Percentiles rank a stretch among this genome's conserved stretches.
These are phyloP conservation scores for Xylaria polymorpha DNA, from an alignment of 2,329 filamentous ascomycete genomes.

Conservation along the genomic window DNA sequence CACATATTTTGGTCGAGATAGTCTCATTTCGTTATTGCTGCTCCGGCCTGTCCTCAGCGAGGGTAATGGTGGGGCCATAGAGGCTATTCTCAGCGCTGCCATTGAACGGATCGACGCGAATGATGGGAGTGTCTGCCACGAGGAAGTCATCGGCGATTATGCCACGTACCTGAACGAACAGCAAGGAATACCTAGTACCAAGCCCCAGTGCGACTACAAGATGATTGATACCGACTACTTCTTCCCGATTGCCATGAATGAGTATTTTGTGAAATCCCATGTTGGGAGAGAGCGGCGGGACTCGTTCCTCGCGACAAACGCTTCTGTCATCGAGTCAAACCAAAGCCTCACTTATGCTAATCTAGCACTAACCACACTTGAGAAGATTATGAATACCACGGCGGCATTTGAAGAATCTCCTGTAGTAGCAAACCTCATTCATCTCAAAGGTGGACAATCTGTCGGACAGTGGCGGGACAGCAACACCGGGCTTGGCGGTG, in stretches of 20 bases:
- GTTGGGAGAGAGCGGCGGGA: conserved; percentile 54
- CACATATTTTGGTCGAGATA: conserved; percentile 75
- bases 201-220: conserved; percentile 66
- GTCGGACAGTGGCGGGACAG: conserved; percentile 75
- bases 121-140: conserved; percentile 71
- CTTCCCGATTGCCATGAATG: conserved; percentile 67
- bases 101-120: conserved; percentile 69
- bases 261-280: conserved; percentile 65
- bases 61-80: conserved; percentile 65
- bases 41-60: conserved; percentile 68
- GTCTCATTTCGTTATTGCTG: conserved; percentile 69
- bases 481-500: conserved; percentile 68
- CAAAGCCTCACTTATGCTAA: conserved; percentile 63
- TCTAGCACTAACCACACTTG: conserved; percentile 63
- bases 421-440: conserved; percentile 65
- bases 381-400: conserved; percentile 68
- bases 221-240: conserved; percentile 74
- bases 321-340: conserved; percentile 63
- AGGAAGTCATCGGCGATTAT: conserved; percentile 74
- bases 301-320: conserved; percentile 55
- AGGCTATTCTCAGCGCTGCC: conserved; percentile 70
- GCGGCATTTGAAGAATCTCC: conserved; percentile 66
- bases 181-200: conserved; percentile 63
- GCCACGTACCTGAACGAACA: conserved; percentile 69
- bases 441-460: conserved; percentile 63